phyloP scores from a whole-genome alignment of 768 basidiomycete genomes.

The Pulveroboletus sp. region DNA sequence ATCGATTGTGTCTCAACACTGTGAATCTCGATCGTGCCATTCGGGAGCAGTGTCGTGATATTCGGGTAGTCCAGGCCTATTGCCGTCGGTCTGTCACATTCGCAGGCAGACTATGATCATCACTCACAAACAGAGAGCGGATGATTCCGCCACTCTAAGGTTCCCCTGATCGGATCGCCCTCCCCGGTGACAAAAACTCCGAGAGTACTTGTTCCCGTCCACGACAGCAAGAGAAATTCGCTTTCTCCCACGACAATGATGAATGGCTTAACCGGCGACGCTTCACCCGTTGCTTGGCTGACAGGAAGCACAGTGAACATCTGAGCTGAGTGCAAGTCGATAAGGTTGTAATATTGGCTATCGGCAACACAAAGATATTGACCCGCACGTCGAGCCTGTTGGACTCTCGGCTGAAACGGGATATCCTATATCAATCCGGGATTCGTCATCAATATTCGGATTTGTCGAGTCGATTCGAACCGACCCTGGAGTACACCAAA shows the following conservation, averaged over 20 bases:
- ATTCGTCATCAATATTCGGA: not conserved
- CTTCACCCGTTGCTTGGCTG: slow-evolving; percentile 55
- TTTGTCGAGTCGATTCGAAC: slow-evolving; percentile 2
- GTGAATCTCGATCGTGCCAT: slow-evolving; percentile 79
- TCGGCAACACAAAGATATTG: slow-evolving; percentile 72
- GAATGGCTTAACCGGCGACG: slow-evolving; percentile 52
- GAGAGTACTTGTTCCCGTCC: slow-evolving; percentile 75
- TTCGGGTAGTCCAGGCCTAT: slow-evolving; percentile 81
- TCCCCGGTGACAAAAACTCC: slow-evolving; percentile 82
- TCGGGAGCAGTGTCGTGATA: slow-evolving; percentile 70
- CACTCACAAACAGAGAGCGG: slow-evolving; percentile 71
- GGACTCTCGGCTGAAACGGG: slow-evolving; percentile 56
- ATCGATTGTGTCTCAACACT: slow-evolving; percentile 69
- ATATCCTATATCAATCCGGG: slow-evolving; percentile 51
- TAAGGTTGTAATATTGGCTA: slow-evolving; percentile 64
- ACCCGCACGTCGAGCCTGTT: slow-evolving; percentile 59
- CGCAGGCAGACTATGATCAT: not conserved
- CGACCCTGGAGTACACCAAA: slow-evolving; percentile 57
- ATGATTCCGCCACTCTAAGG: slow-evolving; percentile 80
- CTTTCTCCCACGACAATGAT: slow-evolving; percentile 71
- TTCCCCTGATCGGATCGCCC: slow-evolving; percentile 88
- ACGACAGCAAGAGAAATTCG: slow-evolving; percentile 85
- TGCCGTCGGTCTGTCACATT: not conserved
- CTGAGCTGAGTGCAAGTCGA: slow-evolving; percentile 71
- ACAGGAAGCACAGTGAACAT: slow-evolving; percentile 74